These are phyloP conservation scores for Aureoboletus auriporus DNA, from an alignment of 768 basidiomycete species.

Conservation along the genomic window DNA sequence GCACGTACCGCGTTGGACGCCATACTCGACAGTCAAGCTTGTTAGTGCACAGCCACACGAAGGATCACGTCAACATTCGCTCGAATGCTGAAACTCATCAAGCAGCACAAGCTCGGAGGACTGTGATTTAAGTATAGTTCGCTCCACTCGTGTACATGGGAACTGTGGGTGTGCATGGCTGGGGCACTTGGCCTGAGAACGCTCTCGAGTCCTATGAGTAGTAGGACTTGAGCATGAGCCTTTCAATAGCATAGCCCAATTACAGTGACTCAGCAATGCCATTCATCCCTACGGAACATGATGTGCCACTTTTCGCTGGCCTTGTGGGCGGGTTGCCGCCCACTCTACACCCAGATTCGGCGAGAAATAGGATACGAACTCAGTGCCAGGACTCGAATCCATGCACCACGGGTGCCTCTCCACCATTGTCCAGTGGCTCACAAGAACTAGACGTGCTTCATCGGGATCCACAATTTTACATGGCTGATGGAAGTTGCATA, in stretches of 20 bases:
- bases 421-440: not conserved
- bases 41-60: conserved; percentile 20
- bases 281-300: conserved; percentile 21
- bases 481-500: conserved; percentile 66
- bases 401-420: not conserved
- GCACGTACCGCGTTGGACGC: conserved; percentile 58
- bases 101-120: too few species aligned
- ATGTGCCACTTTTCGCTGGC: conserved; percentile 4
- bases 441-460: conserved; percentile 11
- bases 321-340: not conserved
- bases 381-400: conserved; percentile 7
- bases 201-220: too few species aligned
- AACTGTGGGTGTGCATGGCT: too few species aligned
- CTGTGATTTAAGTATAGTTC: too few species aligned
- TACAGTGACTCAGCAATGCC: not conserved
- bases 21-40: conserved; percentile 31
- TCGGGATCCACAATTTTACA: conserved; percentile 56
- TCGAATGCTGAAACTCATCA: too few species aligned
- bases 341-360: conserved; percentile 6
- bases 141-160: too few species aligned
- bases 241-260: too few species aligned
- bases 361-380: conserved; percentile 6
- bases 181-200: too few species aligned
- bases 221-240: too few species aligned
- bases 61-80: too few species aligned